phyloP scores from a whole-genome alignment of 192 early-diverging fungal genomes.

The Dispira simplex region DNA sequence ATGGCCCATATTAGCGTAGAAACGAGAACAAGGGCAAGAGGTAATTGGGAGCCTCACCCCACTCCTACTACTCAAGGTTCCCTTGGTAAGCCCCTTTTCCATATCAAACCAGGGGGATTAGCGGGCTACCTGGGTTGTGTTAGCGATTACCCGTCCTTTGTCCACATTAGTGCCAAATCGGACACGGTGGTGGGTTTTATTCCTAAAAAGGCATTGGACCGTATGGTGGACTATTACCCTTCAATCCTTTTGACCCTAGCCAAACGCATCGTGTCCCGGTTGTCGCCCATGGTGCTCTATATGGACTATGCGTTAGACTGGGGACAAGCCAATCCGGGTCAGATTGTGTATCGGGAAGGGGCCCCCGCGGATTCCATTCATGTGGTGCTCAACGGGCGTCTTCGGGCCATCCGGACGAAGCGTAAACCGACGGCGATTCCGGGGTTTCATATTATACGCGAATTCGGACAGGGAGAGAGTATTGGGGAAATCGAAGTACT shows the following conservation, averaged over 20 bases:
- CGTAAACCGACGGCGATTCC: slow-evolving; percentile 29
- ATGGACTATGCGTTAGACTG: slow-evolving; percentile 84
- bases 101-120: slow-evolving; percentile 60
- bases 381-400: slow-evolving; percentile 84
- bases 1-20: slow-evolving; percentile 29
- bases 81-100: slow-evolving; percentile 9
- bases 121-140: slow-evolving; percentile 88
- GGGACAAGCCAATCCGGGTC: slow-evolving; percentile 86
- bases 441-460: slow-evolving; percentile 61
- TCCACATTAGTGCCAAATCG: slow-evolving; percentile 65
- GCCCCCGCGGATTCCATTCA: slow-evolving; percentile 79
- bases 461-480: slow-evolving; percentile 91
- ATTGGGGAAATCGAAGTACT: slow-evolving; percentile 92
- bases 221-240: slow-evolving; percentile 75
- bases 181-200: slow-evolving; percentile 78
- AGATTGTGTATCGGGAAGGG: slow-evolving; percentile 80
- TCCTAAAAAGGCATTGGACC: slow-evolving; percentile 65
- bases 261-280: slow-evolving; percentile 60
- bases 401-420: slow-evolving; percentile 65
- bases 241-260: slow-evolving; percentile 72
- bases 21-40: slow-evolving; percentile 13
- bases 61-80: slow-evolving; percentile 13
- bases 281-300: slow-evolving; percentile 70
- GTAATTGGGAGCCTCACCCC: slow-evolving; percentile 16
- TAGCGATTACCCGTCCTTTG: slow-evolving; percentile 80